A percentile compares a stretch with the other conserved stretches of the same genome.
These are phyloP conservation scores for Pyrenochaeta sp. DNA, from an alignment of 2,329 filamentous ascomycete species.

Conservation along the genomic window DNA sequence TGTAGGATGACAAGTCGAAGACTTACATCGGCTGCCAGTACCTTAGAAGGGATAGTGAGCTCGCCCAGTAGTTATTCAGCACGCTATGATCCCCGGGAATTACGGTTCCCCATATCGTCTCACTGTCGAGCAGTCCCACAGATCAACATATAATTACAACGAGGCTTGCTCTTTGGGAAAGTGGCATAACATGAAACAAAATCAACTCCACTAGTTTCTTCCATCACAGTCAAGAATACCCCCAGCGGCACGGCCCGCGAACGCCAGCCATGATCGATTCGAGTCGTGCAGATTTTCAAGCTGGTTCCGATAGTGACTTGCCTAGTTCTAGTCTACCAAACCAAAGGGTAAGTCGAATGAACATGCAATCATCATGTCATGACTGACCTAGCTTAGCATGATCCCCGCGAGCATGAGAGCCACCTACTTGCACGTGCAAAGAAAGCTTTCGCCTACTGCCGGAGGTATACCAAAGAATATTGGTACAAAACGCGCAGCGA, in stretches of 20 bases:
- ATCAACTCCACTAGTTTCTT: neutral
- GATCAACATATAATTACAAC: conserved; percentile 1
- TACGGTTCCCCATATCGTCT: neutral
- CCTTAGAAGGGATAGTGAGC: conserved; percentile 1
- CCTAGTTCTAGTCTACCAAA: neutral
- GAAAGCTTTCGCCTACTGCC: conserved; percentile 7
- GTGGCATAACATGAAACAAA: neutral
- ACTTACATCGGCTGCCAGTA: neutral
- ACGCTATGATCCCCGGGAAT: conserved; percentile 4
- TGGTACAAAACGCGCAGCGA: neutral
- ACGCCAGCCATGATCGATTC: neutral
- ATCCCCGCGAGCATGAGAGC: neutral
- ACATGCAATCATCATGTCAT: neutral
- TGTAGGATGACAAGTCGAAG: conserved; percentile 4
- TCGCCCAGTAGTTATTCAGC: conserved; percentile 2
- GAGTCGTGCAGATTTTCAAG: neutral
- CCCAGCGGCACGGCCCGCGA: neutral
- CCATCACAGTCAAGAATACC: neutral
- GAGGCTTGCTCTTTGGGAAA: neutral
- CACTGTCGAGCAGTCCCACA: neutral
- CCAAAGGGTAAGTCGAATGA: conserved; percentile 2
- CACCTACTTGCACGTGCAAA: conserved; percentile 4
- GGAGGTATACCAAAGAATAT: conserved; percentile 2
- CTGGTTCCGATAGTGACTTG: neutral
- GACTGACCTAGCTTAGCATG: conserved; percentile 4